Evolutionary conservation across 2,329 filamentous ascomycete genomes (phyloP), one percentile per base, ranked within the genome.

Genomic region (Verticillium albo-atrum): DNA sequence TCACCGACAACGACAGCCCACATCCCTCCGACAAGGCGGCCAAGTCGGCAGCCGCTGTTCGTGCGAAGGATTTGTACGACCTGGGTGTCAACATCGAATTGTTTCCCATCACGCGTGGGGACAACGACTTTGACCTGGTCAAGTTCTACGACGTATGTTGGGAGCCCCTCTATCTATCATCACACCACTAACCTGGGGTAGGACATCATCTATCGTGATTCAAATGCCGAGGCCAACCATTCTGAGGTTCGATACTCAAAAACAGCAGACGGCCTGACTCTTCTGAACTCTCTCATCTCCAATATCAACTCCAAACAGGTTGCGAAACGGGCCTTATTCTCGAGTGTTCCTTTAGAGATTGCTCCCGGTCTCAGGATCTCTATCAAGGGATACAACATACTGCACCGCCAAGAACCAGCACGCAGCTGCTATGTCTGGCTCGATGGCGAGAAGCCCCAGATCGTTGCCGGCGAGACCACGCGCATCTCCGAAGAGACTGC

Each of bases 41-140:
- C 30, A 87, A 89, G 57, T 89, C 89, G 15, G 86, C 89, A 35
- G 91, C 95, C 4, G 88, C 91, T 6, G 91, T 95, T 5, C 86
- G 93, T 57, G 95, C 95, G 28, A 96, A 97, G 71, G 95, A 99
- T 76, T 74, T 99, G 25, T 98, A 97, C 70, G 95, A 99, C 70
- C 79, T 98, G 28, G 92, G 93, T 4, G 92, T 97, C 30, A 86
- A 85, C 1, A 96, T 99, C 61, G 94, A 98, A 68, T 79, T 99
- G 0, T 99, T 98, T 66, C 93, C 95, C 0, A 94, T 99, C 60
- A 90, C 89, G 26, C 84, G 84, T 1, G 78, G 74, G 3, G 87
- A 88, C 28, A 82, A 85, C 63, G 83, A 83, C 34, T 99, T 99
- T 69, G 89, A 97, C 65, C 79, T 91, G 4, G 81, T 85, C 59